Evolutionary conservation across 768 basidiomycete species (phyloP), one percentile per base, ranked within the genome.

Genomic region (Lactarius quietus): DNA sequence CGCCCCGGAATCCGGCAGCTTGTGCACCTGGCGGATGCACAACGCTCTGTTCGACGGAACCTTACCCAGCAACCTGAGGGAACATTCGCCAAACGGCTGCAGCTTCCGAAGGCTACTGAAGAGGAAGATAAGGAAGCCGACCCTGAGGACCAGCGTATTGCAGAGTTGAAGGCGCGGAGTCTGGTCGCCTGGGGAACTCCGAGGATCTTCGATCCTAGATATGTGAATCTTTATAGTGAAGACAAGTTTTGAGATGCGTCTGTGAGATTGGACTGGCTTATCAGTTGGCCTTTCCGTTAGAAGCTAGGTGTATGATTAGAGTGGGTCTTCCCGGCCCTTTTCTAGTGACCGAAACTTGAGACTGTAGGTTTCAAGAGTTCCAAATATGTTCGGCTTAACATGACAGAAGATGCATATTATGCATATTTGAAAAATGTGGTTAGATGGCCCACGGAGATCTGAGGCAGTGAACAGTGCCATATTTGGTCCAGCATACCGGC

Each of bases 1-100:
- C 43, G 48, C 14, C 57, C 68, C 7, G 51, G 56, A 43, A 3
- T 3, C 3, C 57, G 61, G 28, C 61, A 57, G 14, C 64, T 69
- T 9, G 68, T 61, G 48, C 69, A 66, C 45, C 9, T 70, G 39
- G 36, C 35, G 7, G 68, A 66, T 28, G 68, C 67, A 18, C 68
- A 64, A 48, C 62, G 20, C n/a, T 68, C 59, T 7, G 61, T 68
- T n/a, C 52, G 35, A 41, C 54, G 66, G 17, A 48, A 36, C 26
- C 51, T 67, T 8, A 52, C n/a, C 9, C 62, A 29, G 20, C 8
- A 57, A 20, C 54, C n/a, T 23, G 10, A 7, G 15, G 31, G 2
- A 8, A 10, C 20, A 14, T 6, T 41, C 52, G 8, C n/a, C 6
- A 28, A 6, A 31, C n/a, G n/a, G n/a, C n/a, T n/a, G n/a, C n/a